Percentiles rank a stretch among this genome's conserved stretches.
Conservation (phyloP, 768 basidiomycete genomes). For the Paxillus ammoniavirescens region DNA sequence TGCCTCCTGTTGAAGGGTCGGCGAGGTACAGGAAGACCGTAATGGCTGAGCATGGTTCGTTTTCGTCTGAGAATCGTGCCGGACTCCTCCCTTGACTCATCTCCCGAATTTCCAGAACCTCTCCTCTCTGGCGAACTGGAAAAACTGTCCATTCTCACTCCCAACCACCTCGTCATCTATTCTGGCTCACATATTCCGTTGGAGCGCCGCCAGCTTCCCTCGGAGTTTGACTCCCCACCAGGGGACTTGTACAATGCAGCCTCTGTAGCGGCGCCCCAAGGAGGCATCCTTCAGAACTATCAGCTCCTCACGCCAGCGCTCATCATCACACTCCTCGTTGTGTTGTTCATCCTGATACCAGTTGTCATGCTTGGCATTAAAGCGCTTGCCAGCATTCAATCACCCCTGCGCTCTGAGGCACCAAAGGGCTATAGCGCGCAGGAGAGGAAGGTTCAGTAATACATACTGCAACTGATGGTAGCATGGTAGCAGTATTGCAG, state of each 20-base stretch:
- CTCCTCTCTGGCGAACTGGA: constrained; percentile 50
- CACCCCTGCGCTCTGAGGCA: constrained; percentile 57
- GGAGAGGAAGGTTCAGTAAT: constrained; percentile 77
- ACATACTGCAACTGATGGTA: constrained; percentile 15
- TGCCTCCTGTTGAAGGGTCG: constrained; percentile 48
- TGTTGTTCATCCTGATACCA: constrained; percentile 67
- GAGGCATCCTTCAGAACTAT: constrained; percentile 69
- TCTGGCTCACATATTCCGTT: constrained; percentile 48
- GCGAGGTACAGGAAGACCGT: constrained; percentile 44
- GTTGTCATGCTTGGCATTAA: constrained; percentile 60
- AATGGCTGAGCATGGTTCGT: constrained; percentile 57
- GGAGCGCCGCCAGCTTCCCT: constrained; percentile 41
- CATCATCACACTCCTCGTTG: constrained; percentile 62
- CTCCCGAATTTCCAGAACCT: constrained; percentile 33
- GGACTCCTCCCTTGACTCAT: constrained; percentile 2
- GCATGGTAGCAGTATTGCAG: constrained; percentile 16
- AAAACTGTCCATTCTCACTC: constrained; percentile 45
- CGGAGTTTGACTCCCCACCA: constrained; percentile 28
- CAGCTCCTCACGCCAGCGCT: constrained; percentile 77
- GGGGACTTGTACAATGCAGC: constrained; percentile 32
- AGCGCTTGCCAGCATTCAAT: constrained; percentile 73
- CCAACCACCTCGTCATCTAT: constrained; percentile 66
- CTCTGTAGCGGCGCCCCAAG: constrained; percentile 31
- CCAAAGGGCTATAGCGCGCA: constrained; percentile 66
- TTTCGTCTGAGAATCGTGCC: neutral